Conservation (phyloP, 2,329 filamentous ascomycete genomes). For the Bisporella sp. region DNA sequence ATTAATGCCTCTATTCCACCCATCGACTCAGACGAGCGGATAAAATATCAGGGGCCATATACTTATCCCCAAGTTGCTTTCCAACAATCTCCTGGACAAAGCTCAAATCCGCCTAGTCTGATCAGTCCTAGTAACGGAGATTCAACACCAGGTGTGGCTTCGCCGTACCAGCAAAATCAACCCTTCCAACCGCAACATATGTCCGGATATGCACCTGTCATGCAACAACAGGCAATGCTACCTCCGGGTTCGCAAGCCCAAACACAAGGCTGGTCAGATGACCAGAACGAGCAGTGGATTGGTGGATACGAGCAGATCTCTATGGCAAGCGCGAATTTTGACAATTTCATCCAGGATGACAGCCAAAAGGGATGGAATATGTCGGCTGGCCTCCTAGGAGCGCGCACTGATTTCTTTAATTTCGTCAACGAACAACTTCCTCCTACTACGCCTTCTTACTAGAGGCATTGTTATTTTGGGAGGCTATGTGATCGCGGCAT, state of each 20-base stretch:
- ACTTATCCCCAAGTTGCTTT: conserved; percentile 3
- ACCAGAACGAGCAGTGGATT: neutral
- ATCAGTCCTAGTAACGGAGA: conserved; percentile 22
- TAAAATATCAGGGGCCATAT: conserved; percentile 13
- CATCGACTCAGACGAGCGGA: conserved; percentile 18
- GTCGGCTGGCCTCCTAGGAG: no score
- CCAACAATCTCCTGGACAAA: conserved; percentile 17
- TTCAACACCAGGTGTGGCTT: conserved; percentile 17
- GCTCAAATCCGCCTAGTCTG: conserved; percentile 17
- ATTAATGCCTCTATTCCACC: conserved; percentile 19
- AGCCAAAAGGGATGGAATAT: no score
- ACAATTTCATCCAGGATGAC: neutral
- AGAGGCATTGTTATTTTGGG: no score
- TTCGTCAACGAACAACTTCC: no score
- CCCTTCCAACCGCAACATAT: conserved; percentile 4
- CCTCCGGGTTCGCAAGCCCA: neutral
- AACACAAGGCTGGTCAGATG: neutral
- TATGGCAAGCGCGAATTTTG: neutral
- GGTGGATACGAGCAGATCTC: neutral
- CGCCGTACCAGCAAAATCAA: conserved; percentile 14
- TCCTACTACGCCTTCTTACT: no score
- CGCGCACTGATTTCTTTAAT: no score
- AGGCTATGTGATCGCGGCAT: no score
- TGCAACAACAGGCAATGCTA: neutral
- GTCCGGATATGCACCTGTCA: conserved; percentile 5